Evolutionary conservation across 1,284 basidiomycete genomes (phyloP).

Genomic region (Melampsora medusae): DNA sequence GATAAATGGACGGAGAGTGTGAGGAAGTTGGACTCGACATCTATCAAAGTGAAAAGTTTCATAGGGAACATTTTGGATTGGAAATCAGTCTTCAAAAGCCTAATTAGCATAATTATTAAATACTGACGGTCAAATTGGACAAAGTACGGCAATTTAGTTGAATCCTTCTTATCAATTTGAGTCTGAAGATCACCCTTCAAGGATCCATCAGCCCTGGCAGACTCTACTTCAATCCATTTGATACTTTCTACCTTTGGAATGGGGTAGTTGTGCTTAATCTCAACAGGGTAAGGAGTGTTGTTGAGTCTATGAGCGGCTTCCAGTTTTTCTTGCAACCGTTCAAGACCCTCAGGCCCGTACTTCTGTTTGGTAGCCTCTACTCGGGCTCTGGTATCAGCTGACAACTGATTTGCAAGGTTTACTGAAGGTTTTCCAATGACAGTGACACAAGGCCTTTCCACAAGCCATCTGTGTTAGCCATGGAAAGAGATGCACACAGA

Average conservation of each 20-base stretch:
- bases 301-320: constrained; percentile 83
- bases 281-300: constrained; percentile 72
- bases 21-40: constrained; percentile 77
- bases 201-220: constrained; percentile 54
- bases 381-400: constrained; percentile 75
- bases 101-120: constrained; percentile 1
- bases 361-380: constrained; percentile 67
- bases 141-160: constrained; percentile 73
- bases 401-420: constrained; percentile 74
- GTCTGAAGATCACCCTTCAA: constrained; percentile 58
- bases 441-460: constrained; percentile 69
- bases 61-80: constrained; percentile 13
- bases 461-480: constrained; percentile 65
- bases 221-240: constrained; percentile 90
- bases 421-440: constrained; percentile 86
- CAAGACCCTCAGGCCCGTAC: constrained; percentile 78
- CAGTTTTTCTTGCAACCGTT: constrained; percentile 67
- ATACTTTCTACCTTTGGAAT: constrained; percentile 85
- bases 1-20: constrained; percentile 70
- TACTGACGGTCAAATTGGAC: constrained; percentile 69
- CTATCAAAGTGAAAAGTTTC: constrained; percentile 9
- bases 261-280: constrained; percentile 77
- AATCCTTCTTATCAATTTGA: constrained; percentile 69
- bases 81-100: constrained; percentile 4
- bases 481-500: background rate